Percentiles rank a stretch among this genome's conserved stretches.
Evolutionary conservation across 2,329 filamentous ascomycete species (phyloP).

Genomic region (Colletotrichum sp.): DNA sequence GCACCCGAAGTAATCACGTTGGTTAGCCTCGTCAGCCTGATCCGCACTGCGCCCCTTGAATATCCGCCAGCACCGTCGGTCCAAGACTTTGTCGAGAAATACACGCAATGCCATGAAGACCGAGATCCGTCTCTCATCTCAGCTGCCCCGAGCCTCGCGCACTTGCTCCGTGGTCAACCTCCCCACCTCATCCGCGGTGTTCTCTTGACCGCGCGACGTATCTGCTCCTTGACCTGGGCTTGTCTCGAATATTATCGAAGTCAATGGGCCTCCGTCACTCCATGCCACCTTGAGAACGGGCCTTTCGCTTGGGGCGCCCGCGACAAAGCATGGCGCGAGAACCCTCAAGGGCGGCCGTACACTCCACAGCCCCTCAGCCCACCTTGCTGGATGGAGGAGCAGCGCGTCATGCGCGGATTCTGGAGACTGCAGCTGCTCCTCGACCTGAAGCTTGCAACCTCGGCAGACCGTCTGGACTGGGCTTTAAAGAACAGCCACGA

Average conservation of each 20-base stretch:
- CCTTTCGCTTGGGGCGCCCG: neutral
- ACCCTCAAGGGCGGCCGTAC: neutral
- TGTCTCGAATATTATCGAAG: neutral
- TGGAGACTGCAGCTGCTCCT: constrained; percentile 2
- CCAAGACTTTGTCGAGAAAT: neutral
- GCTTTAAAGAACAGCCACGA: neutral
- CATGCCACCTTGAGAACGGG: neutral
- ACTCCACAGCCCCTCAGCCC: neutral
- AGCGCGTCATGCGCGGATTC: constrained; percentile 11
- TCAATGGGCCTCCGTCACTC: neutral
- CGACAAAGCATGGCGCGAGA: neutral
- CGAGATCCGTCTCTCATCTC: neutral
- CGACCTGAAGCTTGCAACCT: neutral
- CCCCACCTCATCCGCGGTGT: neutral
- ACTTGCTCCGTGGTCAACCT: neutral
- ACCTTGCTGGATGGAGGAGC: constrained; percentile 5
- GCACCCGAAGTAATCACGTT: neutral
- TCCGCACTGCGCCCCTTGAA: neutral
- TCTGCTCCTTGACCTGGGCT: neutral
- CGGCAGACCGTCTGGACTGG: neutral
- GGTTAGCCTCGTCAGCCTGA: neutral
- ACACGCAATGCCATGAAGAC: neutral
- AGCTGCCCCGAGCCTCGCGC: neutral
- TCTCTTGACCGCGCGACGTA: neutral
- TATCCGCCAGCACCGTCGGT: neutral